Base-by-base conservation (phyloP, 768 basidiomycete species). In the Gelatoporia subvermispora region DNA sequence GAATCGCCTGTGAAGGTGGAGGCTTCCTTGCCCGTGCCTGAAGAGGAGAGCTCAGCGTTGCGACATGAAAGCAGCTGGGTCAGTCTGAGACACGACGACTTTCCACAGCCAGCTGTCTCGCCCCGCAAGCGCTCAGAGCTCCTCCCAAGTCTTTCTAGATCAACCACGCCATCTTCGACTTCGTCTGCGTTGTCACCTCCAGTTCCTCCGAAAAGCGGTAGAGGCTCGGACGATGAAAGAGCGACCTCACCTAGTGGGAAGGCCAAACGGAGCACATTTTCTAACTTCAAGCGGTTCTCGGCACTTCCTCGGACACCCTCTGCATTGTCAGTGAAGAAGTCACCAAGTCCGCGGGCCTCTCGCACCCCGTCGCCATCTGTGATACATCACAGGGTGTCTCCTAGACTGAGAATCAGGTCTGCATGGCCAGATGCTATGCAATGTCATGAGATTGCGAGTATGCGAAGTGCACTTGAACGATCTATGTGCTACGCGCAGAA, bases 401-500 rank as follows among this genome's bases (percentile, higher is more conserved):
- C 42, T 9, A 8, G 40, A 2, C 64, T 58, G 18, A 71, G 57
- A 49, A 63, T 64, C n/a, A 72, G 60, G 37, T 63, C 68, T 18
- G 44, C 64, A 11, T 71, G 79, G 61, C 88, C 88, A 2, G 68
- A 81, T 38, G 85, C 87, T 11, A 78, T 93, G 81, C 74, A 75
- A 54, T 87, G 76, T 57, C 69, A 74, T 38, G 88, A 94, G 59
- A 72, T 93, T 3, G 57, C 72, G 24, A 60, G 66, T 13, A 74
- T 75, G 64, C 76, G 70, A 53, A 82, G 73, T 23, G 58, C 84
- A 2, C 51, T 78, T 3, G 91, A 93, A 58, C 76, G 91, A 41
- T 87, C 84, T 50, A 61, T 68, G 20, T 78, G 82, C 34, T 94
- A 93, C 57, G 84, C 86, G 21, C 69, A 72, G 55, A 93, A 92